These are phyloP conservation scores for Myriosclerotinia curreyana DNA, from an alignment of 2,329 filamentous ascomycete genomes.

Conservation along the genomic window DNA sequence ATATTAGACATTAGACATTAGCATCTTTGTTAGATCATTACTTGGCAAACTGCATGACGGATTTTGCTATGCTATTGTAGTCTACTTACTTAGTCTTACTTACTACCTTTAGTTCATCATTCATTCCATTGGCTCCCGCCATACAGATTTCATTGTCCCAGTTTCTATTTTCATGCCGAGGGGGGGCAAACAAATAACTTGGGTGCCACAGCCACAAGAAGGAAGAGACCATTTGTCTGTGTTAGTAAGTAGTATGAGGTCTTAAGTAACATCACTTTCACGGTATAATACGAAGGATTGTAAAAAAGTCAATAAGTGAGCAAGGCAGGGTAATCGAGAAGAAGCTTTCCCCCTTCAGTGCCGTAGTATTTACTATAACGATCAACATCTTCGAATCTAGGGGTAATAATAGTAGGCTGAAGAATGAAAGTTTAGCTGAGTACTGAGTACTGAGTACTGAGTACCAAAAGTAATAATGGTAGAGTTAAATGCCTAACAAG, in stretches of 20 bases:
- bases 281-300: background rate
- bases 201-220: constrained; percentile 17
- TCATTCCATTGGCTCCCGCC: too few species aligned
- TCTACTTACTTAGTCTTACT: too few species aligned
- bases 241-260: background rate
- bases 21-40: constrained; percentile 3
- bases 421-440: constrained; percentile 1
- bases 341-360: background rate
- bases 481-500: background rate
- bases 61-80: constrained; percentile 1
- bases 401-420: background rate
- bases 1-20: too few species aligned
- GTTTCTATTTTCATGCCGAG: constrained; percentile 1
- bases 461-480: background rate
- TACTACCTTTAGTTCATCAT: too few species aligned
- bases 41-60: constrained; percentile 9
- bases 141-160: too few species aligned
- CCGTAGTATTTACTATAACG: too few species aligned
- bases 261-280: background rate
- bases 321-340: too few species aligned
- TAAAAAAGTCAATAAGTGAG: too few species aligned
- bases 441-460: background rate
- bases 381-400: background rate
- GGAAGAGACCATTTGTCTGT: background rate
- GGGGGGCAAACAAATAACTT: constrained; percentile 5